These are phyloP conservation scores for Komagataella phaffii DNA, from an alignment of 805 yeast species.

Conservation along the genomic window DNA sequence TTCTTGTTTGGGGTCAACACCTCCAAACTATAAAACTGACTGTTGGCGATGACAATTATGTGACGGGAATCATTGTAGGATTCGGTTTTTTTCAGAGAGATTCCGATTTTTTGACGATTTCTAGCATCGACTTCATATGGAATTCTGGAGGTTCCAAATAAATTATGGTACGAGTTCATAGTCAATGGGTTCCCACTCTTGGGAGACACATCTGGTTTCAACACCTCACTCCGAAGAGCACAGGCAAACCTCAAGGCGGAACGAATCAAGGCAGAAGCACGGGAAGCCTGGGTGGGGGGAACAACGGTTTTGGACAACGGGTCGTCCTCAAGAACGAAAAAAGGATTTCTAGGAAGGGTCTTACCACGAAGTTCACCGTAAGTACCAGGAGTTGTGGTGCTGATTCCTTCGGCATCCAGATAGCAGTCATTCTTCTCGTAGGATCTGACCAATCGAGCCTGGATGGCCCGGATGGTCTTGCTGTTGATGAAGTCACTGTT, in stretches of 20 bases:
- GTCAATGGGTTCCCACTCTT: conserved; percentile 37
- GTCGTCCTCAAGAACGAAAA: conserved; percentile 60
- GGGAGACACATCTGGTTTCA: conserved; percentile 47
- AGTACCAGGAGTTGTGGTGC: conserved; percentile 41
- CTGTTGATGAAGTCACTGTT: conserved; percentile 32
- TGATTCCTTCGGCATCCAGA: conserved; percentile 31
- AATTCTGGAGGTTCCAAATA: conserved; percentile 57
- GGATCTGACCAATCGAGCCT: conserved; percentile 37
- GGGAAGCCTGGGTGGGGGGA: conserved; percentile 52
- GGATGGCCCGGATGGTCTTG: conserved; percentile 29
- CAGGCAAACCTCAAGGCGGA: conserved; percentile 56
- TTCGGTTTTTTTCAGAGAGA: conserved; percentile 21
- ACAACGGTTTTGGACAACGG: conserved; percentile 39
- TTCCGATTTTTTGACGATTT: conserved; percentile 15
- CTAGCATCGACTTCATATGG: conserved; percentile 23
- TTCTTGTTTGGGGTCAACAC: conserved; percentile 25
- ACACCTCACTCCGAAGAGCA: conserved; percentile 36
- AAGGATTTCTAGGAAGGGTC: conserved; percentile 67
- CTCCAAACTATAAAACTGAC: conserved; percentile 35
- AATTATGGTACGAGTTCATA: conserved; percentile 52
- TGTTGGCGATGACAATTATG: conserved; percentile 33
- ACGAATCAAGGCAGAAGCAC: conserved; percentile 54
- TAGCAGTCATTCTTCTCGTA: conserved; percentile 32
- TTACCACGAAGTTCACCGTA: conserved; percentile 55
- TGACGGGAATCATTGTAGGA: conserved; percentile 27